phyloP scores from a whole-genome alignment of 345 rosid genomes.

The Aethionema arabicum region DNA sequence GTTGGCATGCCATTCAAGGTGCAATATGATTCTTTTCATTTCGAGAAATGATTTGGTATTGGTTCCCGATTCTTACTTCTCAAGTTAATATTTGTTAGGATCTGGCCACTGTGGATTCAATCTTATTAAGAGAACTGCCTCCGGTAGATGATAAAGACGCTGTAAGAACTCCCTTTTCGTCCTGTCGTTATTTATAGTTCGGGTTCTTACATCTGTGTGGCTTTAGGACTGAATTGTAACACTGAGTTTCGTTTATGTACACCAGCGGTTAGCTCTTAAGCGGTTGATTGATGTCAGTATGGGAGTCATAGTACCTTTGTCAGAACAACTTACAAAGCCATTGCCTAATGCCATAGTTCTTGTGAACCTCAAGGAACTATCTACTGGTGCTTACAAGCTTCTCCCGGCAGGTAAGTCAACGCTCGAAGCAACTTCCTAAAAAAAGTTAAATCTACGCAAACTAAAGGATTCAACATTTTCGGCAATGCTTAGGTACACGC shows the following conservation, averaged over 20 bases:
- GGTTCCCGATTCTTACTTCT: constrained; percentile 25
- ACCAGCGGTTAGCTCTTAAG: constrained; percentile 87
- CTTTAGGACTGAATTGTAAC: constrained; percentile 24
- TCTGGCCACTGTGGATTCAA: constrained; percentile 91
- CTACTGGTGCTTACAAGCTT: constrained; percentile 90
- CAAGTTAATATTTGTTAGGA: constrained; percentile 49
- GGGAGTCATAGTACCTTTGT: constrained; percentile 88
- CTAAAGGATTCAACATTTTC: neutral
- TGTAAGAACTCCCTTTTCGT: constrained; percentile 52
- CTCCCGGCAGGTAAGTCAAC: constrained; percentile 83
- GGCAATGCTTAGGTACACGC: constrained; percentile 55
- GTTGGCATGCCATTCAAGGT: constrained; percentile 99
- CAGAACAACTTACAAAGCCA: constrained; percentile 95
- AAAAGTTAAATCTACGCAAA: neutral
- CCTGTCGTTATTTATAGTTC: constrained; percentile 8
- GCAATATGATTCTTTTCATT: constrained; percentile 22
- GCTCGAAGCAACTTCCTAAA: neutral
- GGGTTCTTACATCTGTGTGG: neutral
- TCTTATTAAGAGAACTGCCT: constrained; percentile 83
- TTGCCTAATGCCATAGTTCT: constrained; percentile 91
- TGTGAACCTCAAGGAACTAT: constrained; percentile 83
- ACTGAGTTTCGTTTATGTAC: constrained; percentile 19
- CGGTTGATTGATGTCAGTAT: constrained; percentile 88
- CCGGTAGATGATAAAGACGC: constrained; percentile 77
- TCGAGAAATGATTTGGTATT: constrained; percentile 6